These are phyloP conservation scores for Seminavis robusta DNA, from an alignment of 108 stramenopile species.

Conservation along the genomic window DNA sequence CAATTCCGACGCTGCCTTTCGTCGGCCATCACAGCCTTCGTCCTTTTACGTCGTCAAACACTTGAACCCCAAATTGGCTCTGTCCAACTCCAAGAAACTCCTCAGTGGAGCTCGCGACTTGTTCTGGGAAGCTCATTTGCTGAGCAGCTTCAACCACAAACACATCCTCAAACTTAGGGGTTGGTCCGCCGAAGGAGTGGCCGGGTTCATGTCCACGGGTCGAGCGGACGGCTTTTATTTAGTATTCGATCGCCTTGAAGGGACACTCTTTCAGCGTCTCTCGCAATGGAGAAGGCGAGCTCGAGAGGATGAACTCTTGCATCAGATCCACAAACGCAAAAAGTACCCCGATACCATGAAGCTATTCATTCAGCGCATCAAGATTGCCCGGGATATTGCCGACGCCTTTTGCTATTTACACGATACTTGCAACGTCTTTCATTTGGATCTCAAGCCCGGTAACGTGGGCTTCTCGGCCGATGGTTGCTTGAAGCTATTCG, in stretches of 20 bases:
- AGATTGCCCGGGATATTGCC: constrained; percentile 33
- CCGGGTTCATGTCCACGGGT: not conserved
- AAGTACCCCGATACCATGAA: too few relatives aligned
- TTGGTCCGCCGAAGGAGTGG: constrained; percentile 1
- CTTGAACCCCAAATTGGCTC: constrained; percentile 1
- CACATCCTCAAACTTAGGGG: constrained; percentile 57
- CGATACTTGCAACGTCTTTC: constrained; percentile 42
- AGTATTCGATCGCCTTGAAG: too few relatives aligned
- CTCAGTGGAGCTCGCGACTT: not conserved
- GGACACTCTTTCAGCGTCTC: too few relatives aligned
- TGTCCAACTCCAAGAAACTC: not conserved
- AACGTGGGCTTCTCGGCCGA: constrained; percentile 70
- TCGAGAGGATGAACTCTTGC: too few relatives aligned
- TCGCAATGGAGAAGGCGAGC: too few relatives aligned
- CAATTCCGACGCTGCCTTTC: not conserved
- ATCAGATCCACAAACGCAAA: too few relatives aligned
- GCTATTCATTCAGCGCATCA: too few relatives aligned
- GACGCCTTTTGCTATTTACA: constrained; percentile 44
- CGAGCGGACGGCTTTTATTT: too few relatives aligned
- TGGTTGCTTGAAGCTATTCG: constrained; percentile 22
- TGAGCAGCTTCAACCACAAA: constrained; percentile 13
- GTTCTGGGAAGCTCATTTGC: constrained; percentile 16
- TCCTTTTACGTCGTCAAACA: not conserved
- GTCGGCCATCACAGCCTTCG: too few relatives aligned
- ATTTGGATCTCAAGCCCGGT: constrained; percentile 44